These are phyloP conservation scores for Talaromyces atroroseus DNA, from an alignment of 2,329 filamentous ascomycete genomes.

Conservation along the genomic window DNA sequence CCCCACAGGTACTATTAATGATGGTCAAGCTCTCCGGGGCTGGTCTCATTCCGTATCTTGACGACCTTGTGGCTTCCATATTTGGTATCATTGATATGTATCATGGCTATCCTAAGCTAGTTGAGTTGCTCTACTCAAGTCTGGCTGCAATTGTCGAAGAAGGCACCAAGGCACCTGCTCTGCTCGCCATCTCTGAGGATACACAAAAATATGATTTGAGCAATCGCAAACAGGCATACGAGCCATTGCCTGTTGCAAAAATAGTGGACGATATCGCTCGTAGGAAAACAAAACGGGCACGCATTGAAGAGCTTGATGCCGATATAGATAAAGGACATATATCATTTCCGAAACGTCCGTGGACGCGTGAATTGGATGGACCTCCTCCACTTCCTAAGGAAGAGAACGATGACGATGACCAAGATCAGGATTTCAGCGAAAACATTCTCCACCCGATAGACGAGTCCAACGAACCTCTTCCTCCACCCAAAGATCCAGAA, in stretches of 20 bases:
- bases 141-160: slow-evolving; percentile 79
- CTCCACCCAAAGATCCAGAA: slow-evolving; percentile 43
- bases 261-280: slow-evolving; percentile 31
- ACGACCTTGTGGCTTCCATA: slow-evolving; percentile 84
- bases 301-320: slow-evolving; percentile 18
- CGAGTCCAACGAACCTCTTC: slow-evolving; percentile 30
- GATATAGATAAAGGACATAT: slow-evolving; percentile 20
- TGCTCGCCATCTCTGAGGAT: slow-evolving; percentile 41
- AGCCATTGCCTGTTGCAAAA: slow-evolving; percentile 27
- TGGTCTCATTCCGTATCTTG: slow-evolving; percentile 75
- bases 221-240: slow-evolving; percentile 27
- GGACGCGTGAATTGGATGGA: slow-evolving; percentile 24
- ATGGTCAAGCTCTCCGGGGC: slow-evolving; percentile 86
- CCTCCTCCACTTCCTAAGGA: slow-evolving; percentile 20
- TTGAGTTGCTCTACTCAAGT: slow-evolving; percentile 78
- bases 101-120: slow-evolving; percentile 82
- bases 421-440: slow-evolving; percentile 16
- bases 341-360: slow-evolving; percentile 29
- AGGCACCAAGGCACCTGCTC: slow-evolving; percentile 55
- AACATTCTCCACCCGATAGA: slow-evolving; percentile 4
- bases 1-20: slow-evolving; percentile 86
- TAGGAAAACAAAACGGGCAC: slow-evolving; percentile 28
- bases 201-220: slow-evolving; percentile 19
- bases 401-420: slow-evolving; percentile 20
- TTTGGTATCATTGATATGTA: slow-evolving; percentile 93